Conservation (phyloP, 352 stramenopile species). For the Globisporangium cylindrosporum region DNA sequence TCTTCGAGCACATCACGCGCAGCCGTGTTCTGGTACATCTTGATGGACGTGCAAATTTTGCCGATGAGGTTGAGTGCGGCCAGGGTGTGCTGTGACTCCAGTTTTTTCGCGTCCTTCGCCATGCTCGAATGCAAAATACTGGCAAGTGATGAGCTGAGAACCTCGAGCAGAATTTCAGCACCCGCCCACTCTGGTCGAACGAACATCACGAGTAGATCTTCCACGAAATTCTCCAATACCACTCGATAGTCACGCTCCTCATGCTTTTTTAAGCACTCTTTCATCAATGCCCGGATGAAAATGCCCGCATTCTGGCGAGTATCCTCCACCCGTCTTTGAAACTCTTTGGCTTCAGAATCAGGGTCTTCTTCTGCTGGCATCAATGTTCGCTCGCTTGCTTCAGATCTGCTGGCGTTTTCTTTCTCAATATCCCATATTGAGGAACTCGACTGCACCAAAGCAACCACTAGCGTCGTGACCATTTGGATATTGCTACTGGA, state of each 20-base stretch:
- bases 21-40: slow-evolving; percentile 43
- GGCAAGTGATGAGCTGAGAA: slow-evolving; percentile 61
- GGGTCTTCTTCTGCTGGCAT: slow-evolving; percentile 25
- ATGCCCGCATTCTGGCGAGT: slow-evolving; percentile 31
- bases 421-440: slow-evolving; percentile 17
- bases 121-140: slow-evolving; percentile 61
- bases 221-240: slow-evolving; percentile 78
- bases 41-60: slow-evolving; percentile 78
- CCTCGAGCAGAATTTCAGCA: slow-evolving; percentile 71
- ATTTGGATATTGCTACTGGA: slow-evolving; percentile 57
- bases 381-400: slow-evolving; percentile 15
- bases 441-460: slow-evolving; percentile 53
- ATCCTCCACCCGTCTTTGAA: slow-evolving; percentile 27
- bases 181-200: slow-evolving; percentile 72
- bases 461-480: slow-evolving; percentile 64
- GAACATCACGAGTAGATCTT: slow-evolving; percentile 84
- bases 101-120: slow-evolving; percentile 54
- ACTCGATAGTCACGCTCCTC: slow-evolving; percentile 75
- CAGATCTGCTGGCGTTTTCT: slow-evolving; percentile 1
- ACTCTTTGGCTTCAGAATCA: slow-evolving; percentile 16
- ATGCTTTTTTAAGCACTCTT: slow-evolving; percentile 79
- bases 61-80: slow-evolving; percentile 68
- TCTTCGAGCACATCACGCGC: slow-evolving; percentile 37
- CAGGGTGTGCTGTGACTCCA: slow-evolving; percentile 64
- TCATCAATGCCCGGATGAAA: slow-evolving; percentile 57